Evolutionary conservation across 768 basidiomycete species (phyloP).

Genomic region (Tephrocybe rancida): DNA sequence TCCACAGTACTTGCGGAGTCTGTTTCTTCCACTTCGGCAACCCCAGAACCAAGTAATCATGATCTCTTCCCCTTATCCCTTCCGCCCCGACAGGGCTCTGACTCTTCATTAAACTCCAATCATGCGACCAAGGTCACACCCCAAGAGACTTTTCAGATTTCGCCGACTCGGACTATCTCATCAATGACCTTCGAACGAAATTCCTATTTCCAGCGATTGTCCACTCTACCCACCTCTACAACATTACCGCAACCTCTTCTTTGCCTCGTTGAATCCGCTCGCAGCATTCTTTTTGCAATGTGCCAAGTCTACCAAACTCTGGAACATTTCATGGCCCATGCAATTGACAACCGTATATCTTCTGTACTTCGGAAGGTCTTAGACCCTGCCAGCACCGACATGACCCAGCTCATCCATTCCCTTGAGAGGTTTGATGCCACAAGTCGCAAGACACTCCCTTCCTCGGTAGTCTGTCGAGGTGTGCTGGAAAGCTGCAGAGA

Average conservation of each 20-base stretch:
- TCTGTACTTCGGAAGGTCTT: conserved; percentile 83
- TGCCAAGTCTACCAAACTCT: conserved; percentile 91
- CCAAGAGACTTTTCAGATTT: conserved; percentile 28
- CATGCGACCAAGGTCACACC: conserved; percentile 23
- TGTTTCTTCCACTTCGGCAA: conserved; percentile 7
- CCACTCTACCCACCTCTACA: conserved; percentile 69
- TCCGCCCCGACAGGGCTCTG: conserved; percentile 51
- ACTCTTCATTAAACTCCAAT: conserved; percentile 33
- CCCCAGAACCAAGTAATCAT: conserved; percentile 17
- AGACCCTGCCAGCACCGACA: conserved; percentile 80
- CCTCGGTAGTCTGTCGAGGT: conserved; percentile 70
- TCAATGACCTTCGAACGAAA: conserved; percentile 81
- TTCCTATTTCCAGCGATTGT: conserved; percentile 93
- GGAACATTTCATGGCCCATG: conserved; percentile 83
- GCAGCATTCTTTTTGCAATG: conserved; percentile 89
- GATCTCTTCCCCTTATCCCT: conserved; percentile 40
- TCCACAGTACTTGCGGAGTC: conserved; percentile 24
- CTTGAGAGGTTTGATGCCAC: conserved; percentile 90
- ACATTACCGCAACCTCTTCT: conserved; percentile 72
- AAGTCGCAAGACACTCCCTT: conserved; percentile 68
- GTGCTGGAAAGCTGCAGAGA: conserved; percentile 86
- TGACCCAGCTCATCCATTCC: conserved; percentile 82
- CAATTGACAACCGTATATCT: conserved; percentile 81
- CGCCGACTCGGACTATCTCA: conserved; percentile 42
- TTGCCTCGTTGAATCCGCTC: conserved; percentile 81